Base-by-base conservation (phyloP, 2,329 filamentous ascomycete genomes). In the Sclerotinia glacialis region DNA sequence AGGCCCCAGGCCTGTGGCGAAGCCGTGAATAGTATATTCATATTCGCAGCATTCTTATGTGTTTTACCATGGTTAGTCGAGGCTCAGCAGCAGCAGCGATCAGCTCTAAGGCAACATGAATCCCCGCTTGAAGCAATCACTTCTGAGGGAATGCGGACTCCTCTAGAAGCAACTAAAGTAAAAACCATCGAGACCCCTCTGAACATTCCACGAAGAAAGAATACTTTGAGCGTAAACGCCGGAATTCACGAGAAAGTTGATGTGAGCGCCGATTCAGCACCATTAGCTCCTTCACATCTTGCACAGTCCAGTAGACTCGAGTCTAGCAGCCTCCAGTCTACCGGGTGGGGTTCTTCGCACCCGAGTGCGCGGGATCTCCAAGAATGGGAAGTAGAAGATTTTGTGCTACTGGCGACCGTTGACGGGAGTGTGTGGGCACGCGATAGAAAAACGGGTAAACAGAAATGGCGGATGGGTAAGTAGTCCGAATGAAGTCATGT, bases 301-400 rank as follows among this genome's bases (percentile, higher is more conserved):
- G 94, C 92, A 91, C 93, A 97, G 85, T 86, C 92, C 97, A 93
- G 93, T 92, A 80, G 80, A 80, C 86, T 87, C 87, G 84, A 86
- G 87, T 81, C 83, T 78, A 86, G 85, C 80, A 85, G 83, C 71
- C 78, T 76, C 67, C 72, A 80, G 67, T 82, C 84, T 78, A 83
- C 84, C 78, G 88, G 87, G 75, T 83, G 90, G 79, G 86, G 89
- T 83, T 89, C 91, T 90, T 90, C 89, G 89, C 89, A 91, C 78
- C 54, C 64, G 46, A 67, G 85, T 90, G 94, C 93, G 93, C 93
- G 94, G 88, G 96, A 90, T 85, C 85, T 98, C 86, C 90, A 93
- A 86, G 94, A 97, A 83, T 98, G 94, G 94, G 92, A 97, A 90
- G 93, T 97, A 82, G 94, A 98, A 91, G 93, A 98, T 84, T 96